Evolutionary conservation across 495 filamentous ascomycete genomes (phyloP).

Genomic region (Penicillium goetzii): DNA sequence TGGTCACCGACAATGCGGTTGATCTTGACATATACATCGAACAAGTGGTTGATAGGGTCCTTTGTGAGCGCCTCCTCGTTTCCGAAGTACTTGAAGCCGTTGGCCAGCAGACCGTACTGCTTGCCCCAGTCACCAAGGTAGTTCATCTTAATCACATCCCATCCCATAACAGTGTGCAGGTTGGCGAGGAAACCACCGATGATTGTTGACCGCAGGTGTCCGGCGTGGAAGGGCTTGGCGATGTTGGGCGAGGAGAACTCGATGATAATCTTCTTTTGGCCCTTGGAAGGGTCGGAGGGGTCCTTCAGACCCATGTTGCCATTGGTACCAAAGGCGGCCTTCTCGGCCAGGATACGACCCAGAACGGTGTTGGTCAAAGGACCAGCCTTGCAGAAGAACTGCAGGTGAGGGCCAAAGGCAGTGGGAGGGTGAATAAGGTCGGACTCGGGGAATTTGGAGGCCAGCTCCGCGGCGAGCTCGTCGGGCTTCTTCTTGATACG

Average conservation of each 20-base stretch:
- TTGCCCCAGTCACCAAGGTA: constrained; percentile 81
- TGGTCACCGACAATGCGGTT: constrained; percentile 56
- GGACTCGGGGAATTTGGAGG: constrained; percentile 76
- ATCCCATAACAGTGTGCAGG: constrained; percentile 69
- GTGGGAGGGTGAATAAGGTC: constrained; percentile 73
- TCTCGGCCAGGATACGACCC: constrained; percentile 62
- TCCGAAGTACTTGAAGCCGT: constrained; percentile 68
- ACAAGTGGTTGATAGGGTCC: constrained; percentile 71
- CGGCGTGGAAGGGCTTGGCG: constrained; percentile 73
- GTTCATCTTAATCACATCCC: constrained; percentile 73
- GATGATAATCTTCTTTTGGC: constrained; percentile 68
- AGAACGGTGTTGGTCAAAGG: constrained; percentile 65
- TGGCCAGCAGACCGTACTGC: constrained; percentile 71
- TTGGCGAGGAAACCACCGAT: constrained; percentile 74
- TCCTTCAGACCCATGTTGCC: constrained; percentile 67
- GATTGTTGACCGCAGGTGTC: constrained; percentile 75
- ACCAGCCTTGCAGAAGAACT: constrained; percentile 76
- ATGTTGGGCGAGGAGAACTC: constrained; percentile 83
- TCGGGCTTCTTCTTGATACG: constrained; percentile 81
- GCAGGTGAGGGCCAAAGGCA: constrained; percentile 66
- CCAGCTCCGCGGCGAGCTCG: constrained; percentile 72
- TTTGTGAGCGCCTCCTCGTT: constrained; percentile 61
- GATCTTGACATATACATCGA: constrained; percentile 71
- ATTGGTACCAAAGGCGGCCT: constrained; percentile 68
- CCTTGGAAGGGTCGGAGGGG: constrained; percentile 68